phyloP scores from a whole-genome alignment of 139 green algal species.

The Coelastrella sp. region DNA sequence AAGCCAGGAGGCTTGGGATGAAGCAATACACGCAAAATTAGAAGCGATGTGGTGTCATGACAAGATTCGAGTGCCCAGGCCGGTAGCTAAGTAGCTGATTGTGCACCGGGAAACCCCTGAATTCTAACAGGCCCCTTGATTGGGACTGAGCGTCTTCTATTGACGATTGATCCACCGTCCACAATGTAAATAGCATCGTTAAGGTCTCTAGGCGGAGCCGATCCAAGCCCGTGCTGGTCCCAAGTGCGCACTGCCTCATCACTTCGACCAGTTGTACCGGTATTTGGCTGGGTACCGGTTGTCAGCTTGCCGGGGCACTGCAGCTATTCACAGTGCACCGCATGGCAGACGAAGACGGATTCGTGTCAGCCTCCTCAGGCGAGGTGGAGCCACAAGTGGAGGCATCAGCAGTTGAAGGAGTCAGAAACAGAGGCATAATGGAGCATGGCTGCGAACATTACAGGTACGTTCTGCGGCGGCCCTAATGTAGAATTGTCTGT shows the following conservation, averaged over 20 bases:
- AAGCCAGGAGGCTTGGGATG: background rate
- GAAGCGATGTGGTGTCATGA: background rate
- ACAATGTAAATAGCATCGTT: too few relatives aligned
- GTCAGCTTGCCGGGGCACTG: background rate
- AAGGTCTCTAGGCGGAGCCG: too few relatives aligned
- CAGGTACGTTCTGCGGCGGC: background rate
- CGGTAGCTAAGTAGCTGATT: background rate
- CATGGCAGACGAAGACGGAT: background rate
- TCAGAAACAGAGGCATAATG: slow-evolving; percentile 5
- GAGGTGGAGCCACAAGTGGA: background rate
- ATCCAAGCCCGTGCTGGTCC: too few relatives aligned
- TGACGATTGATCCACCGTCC: too few relatives aligned
- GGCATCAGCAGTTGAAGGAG: background rate
- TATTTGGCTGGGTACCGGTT: background rate
- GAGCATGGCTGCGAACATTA: slow-evolving; percentile 77
- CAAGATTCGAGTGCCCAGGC: background rate
- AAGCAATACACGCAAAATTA: background rate
- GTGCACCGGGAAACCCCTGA: too few relatives aligned
- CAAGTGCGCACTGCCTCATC: background rate
- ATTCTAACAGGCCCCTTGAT: too few relatives aligned
- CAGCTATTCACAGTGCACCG: background rate
- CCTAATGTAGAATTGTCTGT: background rate
- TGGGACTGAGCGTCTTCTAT: too few relatives aligned
- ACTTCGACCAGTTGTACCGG: background rate
- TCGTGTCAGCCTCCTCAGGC: background rate